These are phyloP conservation scores for Epichloe sylvatica DNA, from an alignment of 2,329 filamentous ascomycete species.

Conservation along the genomic window DNA sequence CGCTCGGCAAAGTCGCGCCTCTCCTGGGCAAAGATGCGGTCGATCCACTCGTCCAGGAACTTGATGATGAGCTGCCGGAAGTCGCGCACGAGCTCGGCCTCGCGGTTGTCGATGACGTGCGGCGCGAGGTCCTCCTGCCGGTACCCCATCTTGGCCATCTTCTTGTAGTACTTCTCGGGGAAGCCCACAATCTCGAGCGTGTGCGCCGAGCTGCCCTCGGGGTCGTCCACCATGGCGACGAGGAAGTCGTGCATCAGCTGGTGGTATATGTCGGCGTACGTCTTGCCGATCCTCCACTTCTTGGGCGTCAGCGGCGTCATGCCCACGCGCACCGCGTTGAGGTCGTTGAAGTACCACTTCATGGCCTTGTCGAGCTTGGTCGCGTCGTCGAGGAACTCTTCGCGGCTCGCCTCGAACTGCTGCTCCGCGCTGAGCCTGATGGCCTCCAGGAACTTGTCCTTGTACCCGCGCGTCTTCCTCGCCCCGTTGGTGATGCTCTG, in stretches of 20 bases:
- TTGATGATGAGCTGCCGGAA: conserved; percentile 93
- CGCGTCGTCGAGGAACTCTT: conserved; percentile 72
- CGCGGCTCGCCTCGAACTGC: conserved; percentile 58
- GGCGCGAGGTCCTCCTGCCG: conserved; percentile 61
- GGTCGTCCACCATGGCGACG: conserved; percentile 66
- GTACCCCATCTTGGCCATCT: conserved; percentile 85
- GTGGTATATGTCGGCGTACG: conserved; percentile 85
- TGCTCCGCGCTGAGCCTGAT: conserved; percentile 60
- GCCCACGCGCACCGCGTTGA: conserved; percentile 85
- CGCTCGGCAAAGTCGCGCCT: conserved; percentile 67
- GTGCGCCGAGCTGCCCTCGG: conserved; percentile 70
- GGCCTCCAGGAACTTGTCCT: conserved; percentile 80
- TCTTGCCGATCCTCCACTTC: conserved; percentile 91
- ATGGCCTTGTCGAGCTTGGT: conserved; percentile 72
- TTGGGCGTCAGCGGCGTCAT: conserved; percentile 87
- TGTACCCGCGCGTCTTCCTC: conserved; percentile 86
- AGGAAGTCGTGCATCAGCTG: conserved; percentile 91
- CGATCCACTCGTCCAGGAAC: conserved; percentile 95
- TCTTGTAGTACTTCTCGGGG: conserved; percentile 90
- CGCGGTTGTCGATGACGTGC: conserved; percentile 80
- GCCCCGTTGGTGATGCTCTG: conserved; percentile 90
- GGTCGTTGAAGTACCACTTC: conserved; percentile 96
- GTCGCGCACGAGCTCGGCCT: conserved; percentile 79
- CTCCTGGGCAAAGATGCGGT: conserved; percentile 76
- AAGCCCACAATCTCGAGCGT: conserved; percentile 88